Conservation (phyloP, 176 grass and related monocot species). For the barley (Hordeum vulgare) region MorexV3_pseudomolecules_assembly NC_058522.1:444294929-444295428, state of each 20-base stretch:
- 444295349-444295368: conserved; percentile 39
- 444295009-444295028: background rate
- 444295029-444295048: conserved; percentile 23
- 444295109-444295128: background rate
- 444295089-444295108: background rate
- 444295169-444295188: background rate
- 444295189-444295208: conserved; percentile 5
- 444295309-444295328: background rate
- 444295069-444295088: background rate
- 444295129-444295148: background rate
- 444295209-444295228: conserved; percentile 36
- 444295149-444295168: background rate
- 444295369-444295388: conserved; percentile 57
- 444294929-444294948: background rate
- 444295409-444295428: conserved; percentile 79
- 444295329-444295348: conserved; percentile 21
- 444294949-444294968: background rate
- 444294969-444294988: background rate
- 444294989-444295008: conserved; percentile 18
- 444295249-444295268: conserved; percentile 98
- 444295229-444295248: conserved; percentile 84
- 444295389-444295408: conserved; percentile 92
- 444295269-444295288: conserved; percentile 87
- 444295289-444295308: conserved; percentile 38
- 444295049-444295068: background rate